Base-by-base conservation (phyloP, 345 rosid genomes). In the Combretum micranthum region DNA sequence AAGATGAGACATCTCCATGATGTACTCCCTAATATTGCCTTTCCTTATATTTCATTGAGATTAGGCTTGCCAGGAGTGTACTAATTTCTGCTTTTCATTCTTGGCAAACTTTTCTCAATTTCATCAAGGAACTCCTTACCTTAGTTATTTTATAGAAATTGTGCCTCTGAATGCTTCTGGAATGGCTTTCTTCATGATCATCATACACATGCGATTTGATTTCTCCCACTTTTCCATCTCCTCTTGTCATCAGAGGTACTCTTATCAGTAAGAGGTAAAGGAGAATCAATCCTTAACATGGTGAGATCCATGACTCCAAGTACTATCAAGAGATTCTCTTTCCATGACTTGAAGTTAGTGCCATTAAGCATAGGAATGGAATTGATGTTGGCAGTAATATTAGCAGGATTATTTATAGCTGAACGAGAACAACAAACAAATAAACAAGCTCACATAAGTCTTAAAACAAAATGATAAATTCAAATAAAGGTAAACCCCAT, bases 101-200 rank as follows among this genome's bases (percentile, higher is more conserved):
- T 61, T 52, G 6, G 22, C 57, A 61, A 61, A 61, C 17, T 50
- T 50, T 50, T 52, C 52, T 17, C 44, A 56, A 61, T 13, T 51
- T 61, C 56, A 6, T 8, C 16, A 61, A 51, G 20, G 50, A 61
- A 61, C 11, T 51, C 57, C 15, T 52, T 61, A 44, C 42, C 25
- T 5, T 25, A 2, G 2, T 25, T 25, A 25, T 25, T 5, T 25
- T 25, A 25, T 25, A 2, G 5, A 5, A 25, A 25, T 25, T 25
- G 2, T 25, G 2, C 2, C 26, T 5, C 5, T 25, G 5, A 25
- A 25, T 25, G 3, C 5, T 25, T 2, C 5, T 2, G 26, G 26
- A 25, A 25, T 2, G 26, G 26, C 26, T 5, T 25, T 25, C 26
- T 25, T 25, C 5, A 25, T 25, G 26, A 0, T 21, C 23, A 25